Percentiles rank a stretch among this genome's conserved stretches.
phyloP scores from a whole-genome alignment of 768 basidiomycete species.

The Dictyophora rubrovolvata region DNA sequence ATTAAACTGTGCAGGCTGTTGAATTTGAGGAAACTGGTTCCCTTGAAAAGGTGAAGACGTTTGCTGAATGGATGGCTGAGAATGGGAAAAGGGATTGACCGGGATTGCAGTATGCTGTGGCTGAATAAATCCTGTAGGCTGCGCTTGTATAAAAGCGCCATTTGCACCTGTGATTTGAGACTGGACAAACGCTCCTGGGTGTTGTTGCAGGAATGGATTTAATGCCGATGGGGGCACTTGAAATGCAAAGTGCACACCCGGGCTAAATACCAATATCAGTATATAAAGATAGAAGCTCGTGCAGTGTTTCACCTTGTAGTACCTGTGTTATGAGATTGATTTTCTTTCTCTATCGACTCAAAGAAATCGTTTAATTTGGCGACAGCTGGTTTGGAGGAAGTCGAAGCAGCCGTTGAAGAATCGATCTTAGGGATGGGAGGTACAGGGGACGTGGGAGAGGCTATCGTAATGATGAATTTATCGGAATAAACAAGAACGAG shows the following conservation, averaged over 20 bases:
- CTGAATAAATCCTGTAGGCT: slow-evolving; percentile 48
- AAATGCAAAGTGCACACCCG: neutral
- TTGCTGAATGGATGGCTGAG: slow-evolving; percentile 19
- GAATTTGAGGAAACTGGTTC: slow-evolving; percentile 2
- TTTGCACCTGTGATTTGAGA: slow-evolving; percentile 30
- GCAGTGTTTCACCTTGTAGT: slow-evolving; percentile 37
- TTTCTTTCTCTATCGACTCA: slow-evolving; percentile 72
- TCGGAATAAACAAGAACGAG: slow-evolving; percentile 1
- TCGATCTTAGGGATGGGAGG: slow-evolving; percentile 18
- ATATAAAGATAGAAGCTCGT: neutral
- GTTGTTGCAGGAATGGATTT: slow-evolving; percentile 6
- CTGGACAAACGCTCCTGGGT: slow-evolving; percentile 25
- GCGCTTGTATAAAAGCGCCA: slow-evolving; percentile 36
- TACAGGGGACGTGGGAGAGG: slow-evolving; percentile 14
- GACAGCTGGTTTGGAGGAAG: slow-evolving; percentile 23
- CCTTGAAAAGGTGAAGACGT: slow-evolving; percentile 33
- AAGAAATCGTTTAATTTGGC: slow-evolving; percentile 78
- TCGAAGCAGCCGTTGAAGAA: slow-evolving; percentile 13
- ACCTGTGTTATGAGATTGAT: slow-evolving; percentile 57
- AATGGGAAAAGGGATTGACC: slow-evolving; percentile 24
- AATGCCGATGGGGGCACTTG: neutral
- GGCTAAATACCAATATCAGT: slow-evolving; percentile 6
- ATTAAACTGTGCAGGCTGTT: slow-evolving; percentile 26
- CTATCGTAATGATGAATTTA: neutral
- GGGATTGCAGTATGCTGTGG: slow-evolving; percentile 32